These are phyloP conservation scores for Uromyces viciae-fabae DNA, from an alignment of 1,284 basidiomycete species.

Conservation along the genomic window DNA sequence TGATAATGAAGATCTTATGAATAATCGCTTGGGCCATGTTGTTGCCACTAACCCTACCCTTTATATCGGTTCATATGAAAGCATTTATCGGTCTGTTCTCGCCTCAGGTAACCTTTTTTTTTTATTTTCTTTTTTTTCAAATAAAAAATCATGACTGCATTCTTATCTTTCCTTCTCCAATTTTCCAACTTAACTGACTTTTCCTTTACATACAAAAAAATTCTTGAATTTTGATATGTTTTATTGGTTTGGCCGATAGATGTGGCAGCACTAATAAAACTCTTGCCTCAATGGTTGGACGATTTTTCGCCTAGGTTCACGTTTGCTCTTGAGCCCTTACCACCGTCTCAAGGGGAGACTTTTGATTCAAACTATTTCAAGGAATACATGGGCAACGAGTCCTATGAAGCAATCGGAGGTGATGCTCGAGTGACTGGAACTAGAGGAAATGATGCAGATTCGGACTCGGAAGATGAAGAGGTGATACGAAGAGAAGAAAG, in stretches of 20 bases:
- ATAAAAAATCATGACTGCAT: background rate
- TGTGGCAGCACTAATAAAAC: constrained; percentile 47
- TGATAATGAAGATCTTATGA: constrained; percentile 45
- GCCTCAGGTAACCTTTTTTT: background rate
- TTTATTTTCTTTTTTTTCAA: background rate
- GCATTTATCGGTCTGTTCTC: constrained; percentile 44
- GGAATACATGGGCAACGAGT: too few species aligned
- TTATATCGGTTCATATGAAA: constrained; percentile 48
- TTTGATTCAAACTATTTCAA: constrained; percentile 50
- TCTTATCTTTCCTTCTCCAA: background rate
- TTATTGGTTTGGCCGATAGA: too few species aligned
- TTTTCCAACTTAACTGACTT: background rate
- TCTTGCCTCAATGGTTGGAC: constrained; percentile 47
- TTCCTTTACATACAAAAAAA: too few species aligned
- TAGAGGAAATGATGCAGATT: too few species aligned
- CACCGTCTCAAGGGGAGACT: constrained; percentile 47
- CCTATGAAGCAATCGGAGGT: too few species aligned
- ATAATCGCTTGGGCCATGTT: constrained; percentile 47
- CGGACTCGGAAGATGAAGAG: too few species aligned
- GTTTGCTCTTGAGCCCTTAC: constrained; percentile 50
- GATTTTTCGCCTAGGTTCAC: constrained; percentile 29
- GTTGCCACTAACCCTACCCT: constrained; percentile 47
- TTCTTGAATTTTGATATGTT: too few species aligned
- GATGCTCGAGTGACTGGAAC: too few species aligned
- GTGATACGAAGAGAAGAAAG: too few species aligned